Percentiles rank a stretch among this genome's conserved stretches.
Conservation (phyloP, 2,329 filamentous ascomycete species). For the Pseudogymnoascus sp. region DNA sequence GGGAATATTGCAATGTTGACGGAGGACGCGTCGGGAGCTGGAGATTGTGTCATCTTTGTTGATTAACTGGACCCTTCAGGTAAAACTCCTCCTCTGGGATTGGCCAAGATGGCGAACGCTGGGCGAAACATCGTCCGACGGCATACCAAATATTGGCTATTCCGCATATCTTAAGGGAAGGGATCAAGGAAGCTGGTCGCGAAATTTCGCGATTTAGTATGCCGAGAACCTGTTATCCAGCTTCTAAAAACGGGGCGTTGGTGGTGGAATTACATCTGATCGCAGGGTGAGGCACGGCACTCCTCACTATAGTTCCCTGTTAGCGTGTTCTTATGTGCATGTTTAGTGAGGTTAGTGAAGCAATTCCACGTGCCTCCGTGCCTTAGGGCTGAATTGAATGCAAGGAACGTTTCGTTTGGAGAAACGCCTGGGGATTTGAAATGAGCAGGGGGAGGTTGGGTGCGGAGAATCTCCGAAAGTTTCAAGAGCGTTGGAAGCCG, state of each 20-base stretch:
- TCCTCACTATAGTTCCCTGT: constrained; percentile 1
- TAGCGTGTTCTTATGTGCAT: not conserved
- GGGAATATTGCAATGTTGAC: not conserved
- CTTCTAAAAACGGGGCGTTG: not conserved
- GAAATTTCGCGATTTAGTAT: not conserved
- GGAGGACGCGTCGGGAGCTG: not conserved
- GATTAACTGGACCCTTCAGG: not conserved
- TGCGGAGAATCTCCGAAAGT: not conserved
- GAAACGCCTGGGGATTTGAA: not conserved
- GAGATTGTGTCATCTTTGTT: not conserved
- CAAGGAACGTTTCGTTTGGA: not conserved
- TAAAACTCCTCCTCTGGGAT: not conserved
- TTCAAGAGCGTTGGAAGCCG: not conserved
- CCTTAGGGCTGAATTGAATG: not conserved
- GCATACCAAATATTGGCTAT: not conserved
- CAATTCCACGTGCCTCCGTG: not conserved
- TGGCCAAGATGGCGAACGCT: not conserved
- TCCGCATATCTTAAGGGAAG: not conserved
- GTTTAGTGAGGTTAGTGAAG: not conserved
- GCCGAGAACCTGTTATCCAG: not conserved
- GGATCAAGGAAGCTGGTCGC: not conserved
- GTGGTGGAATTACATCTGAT: not conserved
- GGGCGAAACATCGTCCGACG: not conserved
- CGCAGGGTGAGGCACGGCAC: not conserved
- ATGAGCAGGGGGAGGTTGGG: not conserved